Evolutionary conservation across 2,329 filamentous ascomycete genomes (phyloP).

Genomic region (Neocatenulostroma microsporum): DNA sequence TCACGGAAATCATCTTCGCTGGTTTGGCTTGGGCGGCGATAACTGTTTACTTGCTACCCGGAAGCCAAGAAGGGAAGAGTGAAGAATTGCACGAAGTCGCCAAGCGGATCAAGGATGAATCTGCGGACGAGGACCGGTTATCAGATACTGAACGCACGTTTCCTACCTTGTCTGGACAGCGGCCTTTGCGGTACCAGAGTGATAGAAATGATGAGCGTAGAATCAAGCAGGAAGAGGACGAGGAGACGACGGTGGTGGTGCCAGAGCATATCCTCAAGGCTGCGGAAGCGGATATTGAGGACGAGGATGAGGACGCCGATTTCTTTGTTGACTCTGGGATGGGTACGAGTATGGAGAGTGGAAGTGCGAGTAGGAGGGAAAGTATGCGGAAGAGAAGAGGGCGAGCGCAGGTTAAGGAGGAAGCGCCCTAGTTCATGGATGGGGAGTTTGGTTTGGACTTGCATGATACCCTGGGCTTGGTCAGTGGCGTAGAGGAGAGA

Average conservation of each 20-base stretch:
- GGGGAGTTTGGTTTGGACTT: too few species aligned
- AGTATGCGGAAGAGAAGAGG: slow-evolving; percentile 25
- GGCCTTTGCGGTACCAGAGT: slow-evolving; percentile 32
- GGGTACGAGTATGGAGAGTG: slow-evolving; percentile 43
- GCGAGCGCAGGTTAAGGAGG: slow-evolving; percentile 10
- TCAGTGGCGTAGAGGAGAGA: too few species aligned
- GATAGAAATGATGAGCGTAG: slow-evolving; percentile 15
- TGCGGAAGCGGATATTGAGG: slow-evolving; percentile 34
- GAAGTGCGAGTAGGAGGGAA: slow-evolving; percentile 20
- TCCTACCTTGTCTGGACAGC: slow-evolving; percentile 39
- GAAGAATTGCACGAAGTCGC: slow-evolving; percentile 12
- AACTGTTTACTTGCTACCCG: slow-evolving; percentile 29
- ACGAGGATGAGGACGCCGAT: slow-evolving; percentile 39
- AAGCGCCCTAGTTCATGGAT: too few species aligned
- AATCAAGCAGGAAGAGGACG: slow-evolving; percentile 25
- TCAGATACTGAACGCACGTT: slow-evolving; percentile 44
- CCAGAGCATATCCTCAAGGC: slow-evolving; percentile 18
- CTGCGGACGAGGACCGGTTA: slow-evolving; percentile 23
- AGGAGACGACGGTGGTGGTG: slow-evolving; percentile 12
- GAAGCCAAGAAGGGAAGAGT: slow-evolving; percentile 10
- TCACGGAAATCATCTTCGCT: slow-evolving; percentile 61
- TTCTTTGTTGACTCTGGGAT: slow-evolving; percentile 42
- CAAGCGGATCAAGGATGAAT: slow-evolving; percentile 21
- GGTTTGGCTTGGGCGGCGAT: slow-evolving; percentile 56
- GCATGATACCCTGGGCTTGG: too few species aligned